Evolutionary conservation across 1,139 yeast species (phyloP).

Genomic region (Kodamaea anthophila): DNA sequence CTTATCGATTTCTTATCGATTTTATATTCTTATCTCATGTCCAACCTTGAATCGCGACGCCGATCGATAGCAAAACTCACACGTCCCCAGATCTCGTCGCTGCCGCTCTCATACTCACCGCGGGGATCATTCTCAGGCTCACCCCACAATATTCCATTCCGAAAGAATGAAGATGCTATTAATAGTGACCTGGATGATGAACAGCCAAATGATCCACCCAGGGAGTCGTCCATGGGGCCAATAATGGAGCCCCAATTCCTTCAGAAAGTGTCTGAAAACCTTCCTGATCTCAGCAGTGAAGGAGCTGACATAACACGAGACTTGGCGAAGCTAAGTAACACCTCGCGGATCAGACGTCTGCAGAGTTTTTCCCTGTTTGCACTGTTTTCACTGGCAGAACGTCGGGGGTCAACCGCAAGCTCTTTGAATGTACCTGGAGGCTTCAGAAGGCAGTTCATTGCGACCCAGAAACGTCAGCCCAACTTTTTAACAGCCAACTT

Average conservation of each 20-base stretch:
- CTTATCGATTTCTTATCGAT: no score
- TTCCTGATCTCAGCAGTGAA: constrained; percentile 10
- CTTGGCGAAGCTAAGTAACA: constrained; percentile 13
- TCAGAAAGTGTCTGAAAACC: constrained; percentile 6
- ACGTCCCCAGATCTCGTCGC: constrained; percentile 10
- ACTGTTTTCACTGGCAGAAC: constrained; percentile 10
- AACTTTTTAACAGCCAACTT: constrained; percentile 61
- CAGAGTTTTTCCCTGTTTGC: constrained; percentile 14
- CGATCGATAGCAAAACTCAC: constrained; percentile 13
- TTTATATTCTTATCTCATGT: no score
- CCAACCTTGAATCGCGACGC: no score
- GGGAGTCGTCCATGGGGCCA: no score
- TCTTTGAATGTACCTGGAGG: constrained; percentile 76
- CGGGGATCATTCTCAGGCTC: constrained; percentile 7
- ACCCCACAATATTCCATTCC: constrained; percentile 6
- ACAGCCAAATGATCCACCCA: constrained; percentile 6
- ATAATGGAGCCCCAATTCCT: constrained; percentile 1
- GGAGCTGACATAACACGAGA: constrained; percentile 22
- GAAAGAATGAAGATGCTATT: constrained; percentile 6
- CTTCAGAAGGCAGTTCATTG: constrained; percentile 61
- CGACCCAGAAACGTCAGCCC: constrained; percentile 26
- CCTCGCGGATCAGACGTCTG: constrained; percentile 14
- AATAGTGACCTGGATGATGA: constrained; percentile 8
- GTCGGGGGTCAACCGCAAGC: constrained; percentile 62
- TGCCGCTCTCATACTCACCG: constrained; percentile 5